Base-by-base conservation (phyloP, 176 grass and related monocot genomes). In the Phragmites australis region DNA sequence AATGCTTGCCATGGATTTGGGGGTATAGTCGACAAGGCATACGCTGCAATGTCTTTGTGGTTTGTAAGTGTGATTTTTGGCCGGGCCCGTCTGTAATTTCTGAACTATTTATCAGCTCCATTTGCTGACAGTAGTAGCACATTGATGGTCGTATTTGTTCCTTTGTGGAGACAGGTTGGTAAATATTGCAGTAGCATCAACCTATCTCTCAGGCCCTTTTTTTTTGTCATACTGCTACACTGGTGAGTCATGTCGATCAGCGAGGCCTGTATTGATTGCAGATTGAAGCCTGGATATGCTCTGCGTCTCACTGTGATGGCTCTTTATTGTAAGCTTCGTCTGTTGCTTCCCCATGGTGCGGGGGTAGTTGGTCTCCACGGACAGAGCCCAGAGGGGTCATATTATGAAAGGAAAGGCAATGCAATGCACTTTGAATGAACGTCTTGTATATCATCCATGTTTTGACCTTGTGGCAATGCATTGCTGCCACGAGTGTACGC, bases 161-260 rank as follows among this genome's bases (percentile, higher is more conserved):
- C 6, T 54, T 37, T 77, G 87, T 85, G 87, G 77, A 61, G 82
- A 76, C 82, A 81, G 82, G 87, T 71, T 85, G 82, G 87, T 89
- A 76, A 49, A 63, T 26, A 70, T 26, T 39, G 77, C 70, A 40
- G 63, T 9, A 21, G 29, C 68, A 74, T 74, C 58, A 56, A 22
- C 16, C 64, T 50, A 49, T 84, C 51, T 29, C 25, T 13, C 27
- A 45, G 27, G 41, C 46, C 4, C 8, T 13, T 68, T 46, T 52
- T 19, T 63, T 47, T 26, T 16, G 17, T 27, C 34, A 42, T 31
- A n/a, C 54, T 71, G 65, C 74, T 83, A 65, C 42, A 32, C 42
- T 66, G 49, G 59, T 26, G 61, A 44, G 50, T 59, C 71, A 50
- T 23, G 40, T 58, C 23, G 29, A 64, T 47, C 57, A 63, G 57